phyloP scores from a whole-genome alignment of 148 eudicot genomes.

The Fagopyrum tataricum region DNA sequence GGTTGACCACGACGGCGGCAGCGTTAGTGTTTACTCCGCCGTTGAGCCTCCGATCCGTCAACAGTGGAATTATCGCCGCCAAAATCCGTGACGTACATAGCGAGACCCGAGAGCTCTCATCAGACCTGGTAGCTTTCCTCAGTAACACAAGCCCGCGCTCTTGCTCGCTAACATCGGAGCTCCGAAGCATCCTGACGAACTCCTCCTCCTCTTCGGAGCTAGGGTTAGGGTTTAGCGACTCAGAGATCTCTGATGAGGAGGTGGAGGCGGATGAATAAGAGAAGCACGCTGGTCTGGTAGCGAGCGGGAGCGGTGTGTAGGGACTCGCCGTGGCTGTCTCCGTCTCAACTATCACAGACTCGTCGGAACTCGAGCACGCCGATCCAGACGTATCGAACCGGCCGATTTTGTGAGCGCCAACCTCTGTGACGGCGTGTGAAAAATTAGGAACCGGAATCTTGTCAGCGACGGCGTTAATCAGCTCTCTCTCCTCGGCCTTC shows the following conservation, averaged over 20 bases:
- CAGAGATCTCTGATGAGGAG: conserved; percentile 41
- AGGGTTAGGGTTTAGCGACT: conserved; percentile 20
- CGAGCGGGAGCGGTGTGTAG: conserved; percentile 48
- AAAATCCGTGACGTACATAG: conserved; percentile 42
- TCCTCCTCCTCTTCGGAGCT: conserved; percentile 41
- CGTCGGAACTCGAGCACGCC: conserved; percentile 53
- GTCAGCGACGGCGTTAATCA: conserved; percentile 48
- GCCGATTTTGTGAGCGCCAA: conserved; percentile 35
- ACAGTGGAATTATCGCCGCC: background rate
- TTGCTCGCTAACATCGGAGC: conserved; percentile 49
- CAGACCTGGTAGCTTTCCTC: conserved; percentile 46
- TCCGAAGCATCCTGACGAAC: conserved; percentile 32
- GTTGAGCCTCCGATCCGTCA: background rate
- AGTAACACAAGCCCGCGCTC: conserved; percentile 39
- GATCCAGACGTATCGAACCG: conserved; percentile 33
- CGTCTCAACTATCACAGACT: conserved; percentile 61
- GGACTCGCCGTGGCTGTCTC: conserved; percentile 29
- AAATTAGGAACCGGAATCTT: conserved; percentile 26
- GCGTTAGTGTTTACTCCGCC: conserved; percentile 51
- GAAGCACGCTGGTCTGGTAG: conserved; percentile 63
- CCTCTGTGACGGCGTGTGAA: conserved; percentile 59
- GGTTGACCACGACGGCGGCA: conserved; percentile 65
- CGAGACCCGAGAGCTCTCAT: conserved; percentile 40
- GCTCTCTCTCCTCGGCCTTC: conserved; percentile 30
- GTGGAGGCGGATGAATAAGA: conserved; percentile 41